These are phyloP conservation scores for Atkinsonella hypoxylon DNA, from an alignment of 2,329 filamentous ascomycete species.

Conservation along the genomic window DNA sequence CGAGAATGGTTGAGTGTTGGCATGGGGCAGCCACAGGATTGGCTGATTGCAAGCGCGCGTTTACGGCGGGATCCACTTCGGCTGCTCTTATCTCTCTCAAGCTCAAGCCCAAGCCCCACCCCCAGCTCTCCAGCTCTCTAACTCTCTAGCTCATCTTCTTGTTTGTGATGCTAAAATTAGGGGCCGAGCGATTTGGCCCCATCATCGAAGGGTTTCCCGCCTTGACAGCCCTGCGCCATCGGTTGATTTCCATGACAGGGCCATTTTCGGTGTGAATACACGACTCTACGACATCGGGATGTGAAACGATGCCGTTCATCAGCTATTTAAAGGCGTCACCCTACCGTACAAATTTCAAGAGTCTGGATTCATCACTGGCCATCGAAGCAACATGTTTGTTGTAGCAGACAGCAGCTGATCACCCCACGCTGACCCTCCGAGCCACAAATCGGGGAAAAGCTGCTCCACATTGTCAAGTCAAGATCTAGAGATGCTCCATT, in stretches of 20 bases:
- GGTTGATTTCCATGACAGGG: background rate
- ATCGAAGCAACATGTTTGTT: background rate
- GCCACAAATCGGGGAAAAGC: too few relatives aligned
- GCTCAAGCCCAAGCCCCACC: background rate
- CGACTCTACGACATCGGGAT: background rate
- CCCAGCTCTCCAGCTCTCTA: background rate
- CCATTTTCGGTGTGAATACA: constrained; percentile 3
- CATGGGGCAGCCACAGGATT: background rate
- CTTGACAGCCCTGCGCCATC: background rate
- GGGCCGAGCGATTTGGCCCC: background rate
- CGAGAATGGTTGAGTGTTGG: constrained; percentile 3
- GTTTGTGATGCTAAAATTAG: background rate
- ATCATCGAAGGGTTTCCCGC: background rate
- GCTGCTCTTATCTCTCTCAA: background rate
- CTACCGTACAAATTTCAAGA: background rate
- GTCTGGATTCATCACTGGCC: background rate
- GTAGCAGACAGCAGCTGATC: background rate
- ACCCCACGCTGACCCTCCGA: too few relatives aligned
- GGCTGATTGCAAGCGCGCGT: constrained; percentile 5
- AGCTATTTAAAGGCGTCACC: background rate
- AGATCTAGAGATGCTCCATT: too few relatives aligned
- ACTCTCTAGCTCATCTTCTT: background rate
- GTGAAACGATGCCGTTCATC: background rate
- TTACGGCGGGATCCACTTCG: background rate
- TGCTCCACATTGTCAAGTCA: too few relatives aligned